Evolutionary conservation across 2,329 filamentous ascomycete species (phyloP).

Genomic region (Cercospora citrullina): DNA sequence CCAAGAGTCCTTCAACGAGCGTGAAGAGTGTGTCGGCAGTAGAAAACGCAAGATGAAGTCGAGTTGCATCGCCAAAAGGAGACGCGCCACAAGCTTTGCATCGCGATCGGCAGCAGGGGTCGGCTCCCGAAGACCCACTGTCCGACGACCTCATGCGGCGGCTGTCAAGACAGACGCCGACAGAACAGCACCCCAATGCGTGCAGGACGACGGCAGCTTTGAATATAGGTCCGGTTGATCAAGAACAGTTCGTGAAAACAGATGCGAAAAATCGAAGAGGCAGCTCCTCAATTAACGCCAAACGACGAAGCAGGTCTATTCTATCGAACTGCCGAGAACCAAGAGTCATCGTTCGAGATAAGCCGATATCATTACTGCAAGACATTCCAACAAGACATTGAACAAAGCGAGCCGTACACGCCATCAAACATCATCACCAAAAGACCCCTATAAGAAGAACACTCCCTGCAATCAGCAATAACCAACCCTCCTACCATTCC

Average conservation of each 20-base stretch:
- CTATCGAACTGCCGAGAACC: background rate
- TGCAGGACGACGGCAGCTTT: background rate
- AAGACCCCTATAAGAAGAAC: background rate
- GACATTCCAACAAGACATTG: background rate
- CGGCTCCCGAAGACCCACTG: background rate
- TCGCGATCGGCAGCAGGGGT: constrained; percentile 13
- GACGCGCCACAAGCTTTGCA: constrained; percentile 7
- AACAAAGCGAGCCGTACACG: background rate
- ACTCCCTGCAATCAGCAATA: background rate
- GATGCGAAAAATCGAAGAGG: background rate
- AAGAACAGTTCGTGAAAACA: background rate
- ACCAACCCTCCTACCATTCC: background rate
- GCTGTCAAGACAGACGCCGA: background rate
- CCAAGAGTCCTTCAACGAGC: background rate
- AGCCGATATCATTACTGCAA: background rate
- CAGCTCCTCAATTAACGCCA: background rate
- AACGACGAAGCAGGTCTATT: background rate
- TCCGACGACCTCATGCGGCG: background rate
- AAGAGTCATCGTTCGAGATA: background rate
- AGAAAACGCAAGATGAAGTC: constrained; percentile 10
- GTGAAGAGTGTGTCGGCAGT: background rate
- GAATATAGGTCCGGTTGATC: background rate
- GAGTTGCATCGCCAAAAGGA: constrained; percentile 6
- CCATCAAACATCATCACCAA: background rate
- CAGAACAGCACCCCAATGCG: background rate